These are phyloP conservation scores for Globisporangium paroecandrum DNA, from an alignment of 352 stramenopile genomes.

Conservation along the genomic window DNA sequence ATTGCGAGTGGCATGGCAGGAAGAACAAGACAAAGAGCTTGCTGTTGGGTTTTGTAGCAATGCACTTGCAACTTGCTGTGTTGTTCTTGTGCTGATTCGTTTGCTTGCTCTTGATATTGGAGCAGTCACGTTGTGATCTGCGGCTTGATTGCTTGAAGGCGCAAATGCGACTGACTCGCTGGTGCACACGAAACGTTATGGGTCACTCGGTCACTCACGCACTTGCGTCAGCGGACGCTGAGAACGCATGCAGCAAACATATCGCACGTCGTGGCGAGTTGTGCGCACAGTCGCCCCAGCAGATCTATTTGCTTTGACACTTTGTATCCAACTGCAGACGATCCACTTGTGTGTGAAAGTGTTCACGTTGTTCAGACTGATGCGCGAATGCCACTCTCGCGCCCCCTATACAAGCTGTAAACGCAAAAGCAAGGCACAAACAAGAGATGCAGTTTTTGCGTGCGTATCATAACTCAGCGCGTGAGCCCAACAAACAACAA, in stretches of 20 bases:
- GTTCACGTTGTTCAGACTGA: background rate
- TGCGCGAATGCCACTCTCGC: background rate
- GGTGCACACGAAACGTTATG: background rate
- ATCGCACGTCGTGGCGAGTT: constrained; percentile 4
- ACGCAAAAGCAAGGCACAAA: background rate
- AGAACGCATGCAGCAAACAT: background rate
- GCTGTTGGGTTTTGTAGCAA: background rate
- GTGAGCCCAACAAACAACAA: no score
- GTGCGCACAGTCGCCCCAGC: background rate
- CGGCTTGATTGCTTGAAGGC: background rate
- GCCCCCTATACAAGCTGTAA: background rate
- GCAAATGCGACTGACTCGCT: background rate
- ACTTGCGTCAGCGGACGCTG: constrained; percentile 1
- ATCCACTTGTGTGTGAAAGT: background rate
- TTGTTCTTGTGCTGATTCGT: background rate
- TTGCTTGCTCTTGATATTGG: background rate
- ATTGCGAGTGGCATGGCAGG: background rate
- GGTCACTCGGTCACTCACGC: background rate
- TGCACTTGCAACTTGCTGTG: background rate
- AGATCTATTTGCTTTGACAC: background rate
- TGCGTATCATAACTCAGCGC: background rate
- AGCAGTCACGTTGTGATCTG: background rate
- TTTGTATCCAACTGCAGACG: background rate
- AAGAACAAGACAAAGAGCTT: background rate
- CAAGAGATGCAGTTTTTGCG: no score